A percentile compares a stretch with the other conserved stretches of the same genome.
Evolutionary conservation across 2,329 filamentous ascomycete species (phyloP).

Genomic region (Amphichorda felina): DNA sequence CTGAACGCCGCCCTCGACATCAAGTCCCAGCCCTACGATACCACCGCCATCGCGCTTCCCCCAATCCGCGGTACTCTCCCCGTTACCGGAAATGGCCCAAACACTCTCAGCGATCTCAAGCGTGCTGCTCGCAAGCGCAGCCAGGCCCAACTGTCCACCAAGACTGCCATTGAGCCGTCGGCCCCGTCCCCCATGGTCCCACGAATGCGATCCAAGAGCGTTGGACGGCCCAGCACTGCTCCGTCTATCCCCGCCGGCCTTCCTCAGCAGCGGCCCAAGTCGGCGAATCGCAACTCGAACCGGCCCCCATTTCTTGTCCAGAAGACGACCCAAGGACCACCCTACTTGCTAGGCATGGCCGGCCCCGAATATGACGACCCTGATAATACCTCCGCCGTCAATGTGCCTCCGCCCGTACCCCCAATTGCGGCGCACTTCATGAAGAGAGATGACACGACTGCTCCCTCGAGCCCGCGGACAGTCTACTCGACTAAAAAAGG

Average conservation of each 20-base stretch:
- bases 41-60: conserved; percentile 4
- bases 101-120: conserved; percentile 5
- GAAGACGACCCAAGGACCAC: conserved; percentile 3
- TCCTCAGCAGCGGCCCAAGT: conserved; percentile 4
- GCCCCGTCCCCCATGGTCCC: conserved; percentile 2
- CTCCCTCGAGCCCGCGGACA: too few relatives aligned
- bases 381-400: neutral
- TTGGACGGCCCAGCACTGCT: conserved; percentile 5
- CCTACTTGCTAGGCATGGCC: conserved; percentile 3
- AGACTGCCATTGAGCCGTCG: neutral
- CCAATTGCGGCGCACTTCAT: conserved; percentile 4
- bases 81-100: conserved; percentile 6
- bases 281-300: conserved; percentile 3
- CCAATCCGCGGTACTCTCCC: conserved; percentile 5
- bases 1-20: neutral
- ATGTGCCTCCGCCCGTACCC: conserved; percentile 5
- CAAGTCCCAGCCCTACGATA: conserved; percentile 5
- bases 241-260: neutral
- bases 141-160: conserved; percentile 1
- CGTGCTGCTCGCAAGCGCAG: conserved; percentile 4
- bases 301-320: neutral
- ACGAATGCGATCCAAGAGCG: conserved; percentile 3
- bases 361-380: conserved; percentile 1
- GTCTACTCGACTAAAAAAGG: conserved; percentile 1
- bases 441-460: neutral